These are phyloP conservation scores for Raffaelea ambrosiae DNA, from an alignment of 2,329 filamentous ascomycete species.

Conservation along the genomic window DNA sequence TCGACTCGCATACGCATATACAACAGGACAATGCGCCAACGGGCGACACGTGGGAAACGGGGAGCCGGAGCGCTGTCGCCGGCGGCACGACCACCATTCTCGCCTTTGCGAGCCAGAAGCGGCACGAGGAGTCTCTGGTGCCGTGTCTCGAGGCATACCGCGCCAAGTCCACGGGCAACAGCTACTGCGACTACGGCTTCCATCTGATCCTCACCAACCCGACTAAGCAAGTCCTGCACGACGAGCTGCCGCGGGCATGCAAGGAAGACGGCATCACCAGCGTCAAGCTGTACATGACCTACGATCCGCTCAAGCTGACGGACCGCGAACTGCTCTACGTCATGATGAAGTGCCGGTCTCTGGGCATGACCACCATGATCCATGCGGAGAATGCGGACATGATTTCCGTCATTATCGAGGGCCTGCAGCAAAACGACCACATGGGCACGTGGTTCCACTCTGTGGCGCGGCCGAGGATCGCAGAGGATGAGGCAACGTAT, in stretches of 20 bases:
- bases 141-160: slow-evolving; percentile 65
- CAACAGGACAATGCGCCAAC: slow-evolving; percentile 23
- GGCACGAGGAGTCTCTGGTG: slow-evolving; percentile 36
- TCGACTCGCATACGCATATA: slow-evolving; percentile 29
- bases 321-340: slow-evolving; percentile 41
- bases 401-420: slow-evolving; percentile 17
- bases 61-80: slow-evolving; percentile 43
- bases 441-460: slow-evolving; percentile 27
- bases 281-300: slow-evolving; percentile 45
- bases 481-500: slow-evolving; percentile 39
- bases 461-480: slow-evolving; percentile 33
- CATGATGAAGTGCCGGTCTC: slow-evolving; percentile 34
- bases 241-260: slow-evolving; percentile 17
- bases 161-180: slow-evolving; percentile 52
- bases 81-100: slow-evolving; percentile 51
- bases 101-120: slow-evolving; percentile 44
- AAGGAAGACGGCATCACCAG: slow-evolving; percentile 31
- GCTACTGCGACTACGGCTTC: slow-evolving; percentile 48
- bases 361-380: slow-evolving; percentile 45
- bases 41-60: slow-evolving; percentile 27
- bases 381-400: slow-evolving; percentile 60
- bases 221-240: slow-evolving; percentile 21
- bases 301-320: slow-evolving; percentile 35
- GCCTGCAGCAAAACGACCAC: not conserved
- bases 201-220: slow-evolving; percentile 43